These are phyloP conservation scores for Acarospora socialis DNA, from an alignment of 2,329 filamentous ascomycete species.

Conservation along the genomic window DNA sequence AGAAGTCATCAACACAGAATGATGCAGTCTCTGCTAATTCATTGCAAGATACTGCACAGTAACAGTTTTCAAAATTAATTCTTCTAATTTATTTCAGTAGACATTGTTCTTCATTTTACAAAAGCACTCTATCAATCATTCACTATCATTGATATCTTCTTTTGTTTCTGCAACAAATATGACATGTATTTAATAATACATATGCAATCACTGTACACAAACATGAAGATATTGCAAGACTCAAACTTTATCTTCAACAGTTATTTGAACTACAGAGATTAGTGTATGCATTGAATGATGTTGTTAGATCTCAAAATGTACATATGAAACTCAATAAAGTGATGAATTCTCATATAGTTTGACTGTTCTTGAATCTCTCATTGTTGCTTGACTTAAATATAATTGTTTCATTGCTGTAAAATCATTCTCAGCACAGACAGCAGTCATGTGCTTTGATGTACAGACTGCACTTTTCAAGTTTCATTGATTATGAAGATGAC, in stretches of 20 bases:
- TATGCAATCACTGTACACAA: neutral
- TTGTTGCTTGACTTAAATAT: neutral
- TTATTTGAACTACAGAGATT: neutral
- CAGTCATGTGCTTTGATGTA: neutral
- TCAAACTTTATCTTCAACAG: neutral
- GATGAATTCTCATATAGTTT: neutral
- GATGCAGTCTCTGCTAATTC: neutral
- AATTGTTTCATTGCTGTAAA: neutral
- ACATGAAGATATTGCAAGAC: neutral
- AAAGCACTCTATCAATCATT: neutral
- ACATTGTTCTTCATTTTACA: slow-evolving; percentile 1
- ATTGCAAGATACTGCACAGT: neutral
- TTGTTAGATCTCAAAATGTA: slow-evolving; percentile 1
- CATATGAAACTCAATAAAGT: neutral
- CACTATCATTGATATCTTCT: neutral
- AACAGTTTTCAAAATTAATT: neutral
- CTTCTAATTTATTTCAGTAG: slow-evolving; percentile 1
- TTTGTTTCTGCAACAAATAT: neutral
- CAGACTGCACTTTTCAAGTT: neutral
- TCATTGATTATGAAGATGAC: neutral
- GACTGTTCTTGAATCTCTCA: slow-evolving; percentile 1
- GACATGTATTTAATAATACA: neutral
- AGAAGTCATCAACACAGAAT: neutral
- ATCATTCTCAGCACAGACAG: neutral
- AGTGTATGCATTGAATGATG: neutral